Evolutionary conservation across 2,329 filamentous ascomycete species (phyloP), one percentile per base, ranked within the genome.

Genomic region (Chaetomiaceae sp.): DNA sequence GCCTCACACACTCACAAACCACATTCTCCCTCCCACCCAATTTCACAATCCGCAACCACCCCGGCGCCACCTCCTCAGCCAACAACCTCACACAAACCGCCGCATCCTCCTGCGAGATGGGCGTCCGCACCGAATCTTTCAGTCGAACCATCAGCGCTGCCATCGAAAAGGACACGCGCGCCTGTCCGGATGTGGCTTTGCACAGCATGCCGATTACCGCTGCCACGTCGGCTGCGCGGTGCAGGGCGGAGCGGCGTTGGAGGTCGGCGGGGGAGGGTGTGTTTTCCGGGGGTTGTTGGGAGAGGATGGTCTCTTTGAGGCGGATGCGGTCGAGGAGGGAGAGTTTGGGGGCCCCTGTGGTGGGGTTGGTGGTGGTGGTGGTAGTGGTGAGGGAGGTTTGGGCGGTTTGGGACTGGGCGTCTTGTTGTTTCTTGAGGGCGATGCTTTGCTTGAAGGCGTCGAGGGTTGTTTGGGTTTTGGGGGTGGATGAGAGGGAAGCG

Each of bases 271-370:
- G 0, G 78, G 72, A 0, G 78, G 74, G 0, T 77, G 4, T 9
- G 27, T 78, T 0, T 68, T 61, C 4, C 15, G 17, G 54, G 74
- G 40, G 33, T 14, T 19, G n/a, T 65, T 75, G 65, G 57, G 72
- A 64, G 66, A 79, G 66, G 66, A 80, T 75, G 60, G 78, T 69
- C 61, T 88, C 81, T 72, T 92, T 92, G 51, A 79, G 76, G 58
- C 87, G 84, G 59, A 95, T 81, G 45, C 88, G 85, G 67, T 91
- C 88, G 53, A 94, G 76, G 22, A 95, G 80, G 49, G 81, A 82
- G 73, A 87, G 83, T 71, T 84, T 76, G 42, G 70, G 6, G 1
- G n/a, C n/a, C n/a, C 31, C 44, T 3, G 2, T 29, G 5, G 12
- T 68, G 39, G 25, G 5, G 40, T 8, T 2, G 1, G 25, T 6